Conservation (phyloP, 108 stramenopile species). For the Pseudonitzschia multistriata region DNA sequence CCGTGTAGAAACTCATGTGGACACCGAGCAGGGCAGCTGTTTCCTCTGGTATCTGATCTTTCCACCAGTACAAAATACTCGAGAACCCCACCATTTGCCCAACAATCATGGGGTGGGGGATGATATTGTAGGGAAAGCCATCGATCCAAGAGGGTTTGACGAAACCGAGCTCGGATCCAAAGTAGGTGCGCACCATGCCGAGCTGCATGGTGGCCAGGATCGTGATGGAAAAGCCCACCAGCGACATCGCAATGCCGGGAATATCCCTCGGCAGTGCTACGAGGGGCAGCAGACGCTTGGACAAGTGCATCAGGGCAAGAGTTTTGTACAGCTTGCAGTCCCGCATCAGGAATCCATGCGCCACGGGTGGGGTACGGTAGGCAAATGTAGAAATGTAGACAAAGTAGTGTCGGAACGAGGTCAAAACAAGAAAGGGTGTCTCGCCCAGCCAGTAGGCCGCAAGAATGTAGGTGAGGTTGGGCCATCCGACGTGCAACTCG, state of each 20-base stretch:
- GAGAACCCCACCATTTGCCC: constrained; percentile 48
- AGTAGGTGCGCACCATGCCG: constrained; percentile 62
- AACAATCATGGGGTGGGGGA: constrained; percentile 65
- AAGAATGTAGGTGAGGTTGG: constrained; percentile 42
- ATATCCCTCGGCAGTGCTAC: constrained; percentile 38
- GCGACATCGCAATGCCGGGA: constrained; percentile 37
- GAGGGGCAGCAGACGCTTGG: constrained; percentile 38
- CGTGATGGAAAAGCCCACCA: constrained; percentile 44
- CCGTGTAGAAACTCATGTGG: constrained; percentile 48
- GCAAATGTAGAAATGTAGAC: constrained; percentile 60
- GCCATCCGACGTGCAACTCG: constrained; percentile 48
- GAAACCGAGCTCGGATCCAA: constrained; percentile 57
- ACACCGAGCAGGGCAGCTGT: constrained; percentile 28
- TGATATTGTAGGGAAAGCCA: constrained; percentile 54
- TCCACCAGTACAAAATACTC: constrained; percentile 31
- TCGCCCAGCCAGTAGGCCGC: constrained; percentile 39
- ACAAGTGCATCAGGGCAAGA: constrained; percentile 43
- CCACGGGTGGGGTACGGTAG: constrained; percentile 46
- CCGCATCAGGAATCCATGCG: constrained; percentile 52
- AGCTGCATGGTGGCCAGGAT: constrained; percentile 51
- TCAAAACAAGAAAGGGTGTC: constrained; percentile 47
- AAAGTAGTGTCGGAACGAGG: constrained; percentile 52
- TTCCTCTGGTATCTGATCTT: constrained; percentile 31
- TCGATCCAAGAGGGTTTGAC: constrained; percentile 51
- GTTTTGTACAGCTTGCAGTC: constrained; percentile 56